Evolutionary conservation across 1,284 basidiomycete genomes (phyloP), one percentile per base, ranked within the genome.

Genomic region (Cerioporus squamosus): DNA sequence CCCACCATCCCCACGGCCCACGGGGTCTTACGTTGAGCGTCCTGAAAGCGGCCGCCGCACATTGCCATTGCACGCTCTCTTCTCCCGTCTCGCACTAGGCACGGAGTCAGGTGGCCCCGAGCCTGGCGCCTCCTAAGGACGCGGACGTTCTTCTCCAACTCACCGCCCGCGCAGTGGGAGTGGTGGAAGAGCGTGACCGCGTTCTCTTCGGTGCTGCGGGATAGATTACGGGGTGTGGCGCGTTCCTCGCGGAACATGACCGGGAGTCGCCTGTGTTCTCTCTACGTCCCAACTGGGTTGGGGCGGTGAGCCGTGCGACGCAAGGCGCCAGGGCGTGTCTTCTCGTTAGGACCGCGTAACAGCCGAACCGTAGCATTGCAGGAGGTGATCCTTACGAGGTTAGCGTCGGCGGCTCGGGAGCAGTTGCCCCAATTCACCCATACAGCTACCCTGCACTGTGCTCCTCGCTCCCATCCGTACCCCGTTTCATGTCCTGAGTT

Each of bases 191-290:
- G 33, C 14, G 23, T 20, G 17, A 5, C 4, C 26, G 17, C 20
- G 20, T 49, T 49, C 47, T 49, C 12, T 49, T 49, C 47, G 47
- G 47, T 38, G 36, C 47, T 38, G 47, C 47, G 47, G 22, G 31
- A 49, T 49, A 39, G 36, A 49, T 49, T 49, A 29, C 33, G 26
- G 12, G 26, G 47, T 39, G 14, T 15, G 33, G 47, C 47, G 36
- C 18, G 17, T 49, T 39, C 33, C 33, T 36, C 33, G 33, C 12
- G 33, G 33, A 36, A 36, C 33, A 36, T 36, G 3, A 3, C 33
- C 33, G 33, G 33, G 33, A 36, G 9, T 36, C 33, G 33, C 33
- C 33, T 36, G 14, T 10, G 33, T 14, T 6, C 33, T 36, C 33
- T 7, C 12, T 12, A 14, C 6, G 14, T 10, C 2, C 33, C 33